Conservation (phyloP, 805 yeast genomes). For the Jamesozyma jinghongensis region DNA sequence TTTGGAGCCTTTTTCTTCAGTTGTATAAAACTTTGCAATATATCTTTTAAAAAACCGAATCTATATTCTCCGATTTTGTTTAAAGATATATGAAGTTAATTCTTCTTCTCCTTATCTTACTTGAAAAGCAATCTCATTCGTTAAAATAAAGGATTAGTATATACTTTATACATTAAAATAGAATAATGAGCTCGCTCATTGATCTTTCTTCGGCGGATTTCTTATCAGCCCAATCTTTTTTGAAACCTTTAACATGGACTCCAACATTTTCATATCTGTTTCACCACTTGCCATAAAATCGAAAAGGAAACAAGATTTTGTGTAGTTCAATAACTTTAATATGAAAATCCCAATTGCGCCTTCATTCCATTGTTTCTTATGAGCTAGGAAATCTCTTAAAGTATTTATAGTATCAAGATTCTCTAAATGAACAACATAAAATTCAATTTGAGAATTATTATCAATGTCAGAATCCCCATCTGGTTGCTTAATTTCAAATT, state of each 20-base stretch:
- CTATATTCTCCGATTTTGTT: too few species aligned
- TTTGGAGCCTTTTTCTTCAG: too few species aligned
- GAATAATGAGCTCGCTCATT: too few species aligned
- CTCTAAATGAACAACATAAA: conserved; percentile 22
- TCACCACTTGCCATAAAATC: conserved; percentile 14
- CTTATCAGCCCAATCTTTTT: conserved; percentile 6
- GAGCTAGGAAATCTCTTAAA: conserved; percentile 8
- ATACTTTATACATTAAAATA: too few species aligned
- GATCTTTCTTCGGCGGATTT: conserved; percentile 1
- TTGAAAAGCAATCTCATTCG: too few species aligned
- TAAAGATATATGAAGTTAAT: too few species aligned
- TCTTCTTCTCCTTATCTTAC: too few species aligned
- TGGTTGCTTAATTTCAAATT: conserved; percentile 6
- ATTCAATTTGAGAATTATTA: conserved; percentile 8
- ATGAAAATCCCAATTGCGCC: conserved; percentile 23
- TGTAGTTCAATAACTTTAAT: conserved; percentile 25
- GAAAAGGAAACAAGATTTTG: conserved; percentile 32
- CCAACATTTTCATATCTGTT: conserved; percentile 5
- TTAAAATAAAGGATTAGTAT: too few species aligned
- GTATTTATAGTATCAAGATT: conserved; percentile 11
- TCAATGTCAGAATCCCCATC: background rate
- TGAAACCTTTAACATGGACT: conserved; percentile 12
- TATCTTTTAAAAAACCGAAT: too few species aligned
- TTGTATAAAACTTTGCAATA: too few species aligned
- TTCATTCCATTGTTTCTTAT: conserved; percentile 5